A percentile compares a stretch with the other conserved stretches of the same genome.
Evolutionary conservation across 345 rosid species (phyloP).

Genomic region (Trapa bicornis): DNA sequence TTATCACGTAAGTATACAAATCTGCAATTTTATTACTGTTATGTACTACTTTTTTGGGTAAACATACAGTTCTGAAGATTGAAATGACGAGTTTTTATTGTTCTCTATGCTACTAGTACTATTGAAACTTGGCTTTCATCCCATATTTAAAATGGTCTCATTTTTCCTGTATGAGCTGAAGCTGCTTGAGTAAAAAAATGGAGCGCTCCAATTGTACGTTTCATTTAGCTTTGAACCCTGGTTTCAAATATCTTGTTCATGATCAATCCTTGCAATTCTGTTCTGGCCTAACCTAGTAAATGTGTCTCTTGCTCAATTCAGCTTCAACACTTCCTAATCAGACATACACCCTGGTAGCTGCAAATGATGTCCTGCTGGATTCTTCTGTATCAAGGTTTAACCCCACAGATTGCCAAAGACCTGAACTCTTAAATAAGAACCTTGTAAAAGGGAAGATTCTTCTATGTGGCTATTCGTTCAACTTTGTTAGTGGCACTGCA

Average conservation of each 20-base stretch:
- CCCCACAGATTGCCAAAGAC: conserved; percentile 94
- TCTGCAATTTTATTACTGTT: not conserved
- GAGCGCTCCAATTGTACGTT: not conserved
- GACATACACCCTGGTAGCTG: conserved; percentile 78
- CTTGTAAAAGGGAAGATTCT: conserved; percentile 83
- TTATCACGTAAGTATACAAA: conserved; percentile 61
- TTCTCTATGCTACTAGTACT: not conserved
- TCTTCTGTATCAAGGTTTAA: conserved; percentile 55
- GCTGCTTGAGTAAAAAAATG: not conserved
- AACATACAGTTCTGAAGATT: not conserved
- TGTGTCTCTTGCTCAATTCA: conserved; percentile 21
- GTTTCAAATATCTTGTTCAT: not conserved
- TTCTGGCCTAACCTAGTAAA: not conserved
- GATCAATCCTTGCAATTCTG: not conserved
- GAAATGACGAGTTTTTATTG: not conserved
- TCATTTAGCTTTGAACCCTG: not conserved
- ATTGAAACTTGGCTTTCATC: not conserved
- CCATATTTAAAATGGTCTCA: not conserved
- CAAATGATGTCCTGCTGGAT: conserved; percentile 86
- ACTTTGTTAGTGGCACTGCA: conserved; percentile 87
- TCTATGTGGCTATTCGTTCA: conserved; percentile 98
- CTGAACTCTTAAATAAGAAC: conserved; percentile 74
- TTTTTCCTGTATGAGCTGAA: not conserved
- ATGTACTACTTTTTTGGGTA: not conserved
- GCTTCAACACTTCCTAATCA: conserved; percentile 74